Evolutionary conservation across 139 green algal species (phyloP), one percentile per base, ranked within the genome.

Genomic region (Mychonastes homosphaera): DNA sequence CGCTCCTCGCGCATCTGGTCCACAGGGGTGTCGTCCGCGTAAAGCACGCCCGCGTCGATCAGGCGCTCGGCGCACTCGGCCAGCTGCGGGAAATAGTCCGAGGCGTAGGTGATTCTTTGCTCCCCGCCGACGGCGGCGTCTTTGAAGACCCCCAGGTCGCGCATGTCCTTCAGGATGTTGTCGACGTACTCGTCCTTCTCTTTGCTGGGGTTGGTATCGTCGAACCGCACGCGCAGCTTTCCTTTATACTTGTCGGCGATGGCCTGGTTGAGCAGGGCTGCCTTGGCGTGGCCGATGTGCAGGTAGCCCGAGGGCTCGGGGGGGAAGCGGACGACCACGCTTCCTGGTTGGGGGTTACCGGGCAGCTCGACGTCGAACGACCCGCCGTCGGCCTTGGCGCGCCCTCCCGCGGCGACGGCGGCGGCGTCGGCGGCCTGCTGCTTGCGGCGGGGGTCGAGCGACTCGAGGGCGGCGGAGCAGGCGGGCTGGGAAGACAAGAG

Each of bases 121-220:
- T 75, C 84, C 26, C 77, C 71, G n/a, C n/a, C n/a, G n/a, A n/a
- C n/a, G n/a, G n/a, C n/a, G n/a, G n/a, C n/a, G n/a, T n/a, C n/a
- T n/a, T n/a, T n/a, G n/a, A n/a, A n/a, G 5, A 97, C 63, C 9
- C 88, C 91, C 63, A 99, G 75, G 35, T 73, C 55, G 44, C 76
- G 55, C 16, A 94, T 76, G 63, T 97, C 90, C 12, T 73, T 74
- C 39, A 98, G 69, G 64, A 99, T 99, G 67, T 87, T 94, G 43
- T 98, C 82, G 15, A 94, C 87, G 59, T 87, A 99, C 79, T 98
- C 92, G 40, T 97, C 81, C 73, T 97, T 97, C 79, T 99, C 93
- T 73, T 99, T 99, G 64, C 59, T 78, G 12, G 93, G 93, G 69
- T 99, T 99, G 58, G 93, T 99, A 82, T 99, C 93, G 76, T 99